phyloP scores from a whole-genome alignment of 1,139 yeast species.

The Candida mesenterica region DNA sequence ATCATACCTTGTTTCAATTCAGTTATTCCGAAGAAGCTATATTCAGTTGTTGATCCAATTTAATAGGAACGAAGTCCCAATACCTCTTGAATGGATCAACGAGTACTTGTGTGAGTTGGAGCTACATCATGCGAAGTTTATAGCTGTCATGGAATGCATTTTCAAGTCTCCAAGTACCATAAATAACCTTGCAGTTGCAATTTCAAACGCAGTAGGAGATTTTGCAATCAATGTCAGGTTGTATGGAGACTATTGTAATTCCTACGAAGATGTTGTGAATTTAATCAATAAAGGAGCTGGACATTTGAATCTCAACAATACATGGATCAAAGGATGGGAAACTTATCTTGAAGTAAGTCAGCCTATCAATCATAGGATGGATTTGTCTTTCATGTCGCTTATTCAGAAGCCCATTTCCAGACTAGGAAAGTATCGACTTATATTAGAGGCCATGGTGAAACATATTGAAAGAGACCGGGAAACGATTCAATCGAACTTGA shows the following conservation, averaged over 20 bases:
- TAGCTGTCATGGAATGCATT: slow-evolving; percentile 4
- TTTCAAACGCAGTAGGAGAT: slow-evolving; percentile 23
- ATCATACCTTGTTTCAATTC: slow-evolving; percentile 41
- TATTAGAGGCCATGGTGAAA: slow-evolving; percentile 41
- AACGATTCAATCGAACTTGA: slow-evolving; percentile 10
- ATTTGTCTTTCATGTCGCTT: slow-evolving; percentile 49
- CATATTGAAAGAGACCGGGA: slow-evolving; percentile 11
- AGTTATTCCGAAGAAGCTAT: slow-evolving; percentile 37
- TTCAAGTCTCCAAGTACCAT: slow-evolving; percentile 2
- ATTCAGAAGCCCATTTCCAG: slow-evolving; percentile 55
- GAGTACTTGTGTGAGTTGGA: slow-evolving; percentile 22
- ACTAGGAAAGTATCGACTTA: slow-evolving; percentile 49
- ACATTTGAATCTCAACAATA: slow-evolving; percentile 9
- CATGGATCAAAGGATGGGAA: slow-evolving; percentile 30
- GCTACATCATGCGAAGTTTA: slow-evolving; percentile 25
- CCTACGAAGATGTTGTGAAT: slow-evolving; percentile 38
- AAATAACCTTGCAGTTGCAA: slow-evolving; percentile 5
- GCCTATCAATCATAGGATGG: slow-evolving; percentile 30
- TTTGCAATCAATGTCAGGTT: slow-evolving; percentile 28
- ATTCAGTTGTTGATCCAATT: slow-evolving; percentile 28
- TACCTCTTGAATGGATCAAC: slow-evolving; percentile 23
- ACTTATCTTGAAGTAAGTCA: slow-evolving; percentile 45
- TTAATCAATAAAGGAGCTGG: slow-evolving; percentile 22
- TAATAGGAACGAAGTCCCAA: slow-evolving; percentile 23
- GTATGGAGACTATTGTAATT: slow-evolving; percentile 44